Percentiles rank a stretch among this genome's conserved stretches.
Evolutionary conservation across 2,329 filamentous ascomycete species (phyloP).

Genomic region (Aspergillus melleus): DNA sequence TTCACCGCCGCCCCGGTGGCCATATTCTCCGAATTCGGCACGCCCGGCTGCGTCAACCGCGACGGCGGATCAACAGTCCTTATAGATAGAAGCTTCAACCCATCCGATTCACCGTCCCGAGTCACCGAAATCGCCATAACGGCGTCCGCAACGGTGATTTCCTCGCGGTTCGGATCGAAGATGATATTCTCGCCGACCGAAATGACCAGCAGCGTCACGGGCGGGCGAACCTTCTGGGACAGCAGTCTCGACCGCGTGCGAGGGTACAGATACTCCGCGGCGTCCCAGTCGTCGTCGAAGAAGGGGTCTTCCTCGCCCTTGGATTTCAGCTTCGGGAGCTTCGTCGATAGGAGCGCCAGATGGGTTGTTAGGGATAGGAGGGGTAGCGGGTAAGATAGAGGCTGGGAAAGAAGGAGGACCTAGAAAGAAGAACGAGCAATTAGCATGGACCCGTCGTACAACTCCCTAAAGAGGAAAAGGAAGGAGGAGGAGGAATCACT

Average conservation of each 20-base stretch:
- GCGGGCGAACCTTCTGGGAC: slow-evolving; percentile 59
- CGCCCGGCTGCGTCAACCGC: slow-evolving; percentile 68
- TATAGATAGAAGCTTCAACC: slow-evolving; percentile 65
- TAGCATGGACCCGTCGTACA: too few relatives aligned
- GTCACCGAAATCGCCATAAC: slow-evolving; percentile 82
- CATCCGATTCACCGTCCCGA: slow-evolving; percentile 32
- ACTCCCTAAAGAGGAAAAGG: too few relatives aligned
- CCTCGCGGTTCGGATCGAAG: slow-evolving; percentile 88
- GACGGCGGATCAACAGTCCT: slow-evolving; percentile 75
- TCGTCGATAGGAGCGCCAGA: slow-evolving; percentile 84
- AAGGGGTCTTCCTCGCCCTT: slow-evolving; percentile 93
- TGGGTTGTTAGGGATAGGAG: slow-evolving; percentile 91
- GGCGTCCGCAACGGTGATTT: slow-evolving; percentile 88
- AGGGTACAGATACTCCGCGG: slow-evolving; percentile 74
- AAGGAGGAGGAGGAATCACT: slow-evolving; percentile 31
- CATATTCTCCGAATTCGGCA: slow-evolving; percentile 64
- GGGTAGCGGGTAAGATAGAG: slow-evolving; percentile 87
- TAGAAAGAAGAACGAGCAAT: slow-evolving; percentile 37
- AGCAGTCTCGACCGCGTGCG: slow-evolving; percentile 33
- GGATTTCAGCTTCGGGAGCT: slow-evolving; percentile 80
- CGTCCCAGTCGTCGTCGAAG: slow-evolving; percentile 97
- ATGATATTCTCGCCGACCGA: slow-evolving; percentile 84
- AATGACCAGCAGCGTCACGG: slow-evolving; percentile 87
- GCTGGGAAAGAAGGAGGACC: slow-evolving; percentile 91
- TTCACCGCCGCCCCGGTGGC: slow-evolving; percentile 47